A percentile compares a stretch with the other conserved stretches of the same genome.
Evolutionary conservation across 164 flowering plant species (phyloP).

Genomic region (Vitis vinifera): ASM3070453v1 NC_081810.1:6949501-6950000

Average conservation of each 20-base stretch:
- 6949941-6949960: not conserved
- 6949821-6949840: constrained; percentile 25
- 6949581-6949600: constrained; percentile 77
- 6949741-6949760: constrained; percentile 89
- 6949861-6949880: no score
- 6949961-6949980: not conserved
- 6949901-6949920: not conserved
- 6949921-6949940: not conserved
- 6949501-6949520: constrained; percentile 99
- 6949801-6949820: constrained; percentile 95
- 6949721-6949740: constrained; percentile 77
- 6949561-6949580: constrained; percentile 91
- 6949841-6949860: no score
- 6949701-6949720: constrained; percentile 93
- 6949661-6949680: constrained; percentile 14
- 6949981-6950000: not conserved
- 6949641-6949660: not conserved
- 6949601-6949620: constrained; percentile 78
- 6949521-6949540: constrained; percentile 78
- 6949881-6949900: not conserved
- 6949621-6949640: not conserved
- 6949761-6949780: constrained; percentile 86
- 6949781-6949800: constrained; percentile 91
- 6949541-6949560: constrained; percentile 81
- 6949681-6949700: constrained; percentile 59